Conservation (phyloP, 768 basidiomycete genomes). For the Rhodotorula babjevae region DNA sequence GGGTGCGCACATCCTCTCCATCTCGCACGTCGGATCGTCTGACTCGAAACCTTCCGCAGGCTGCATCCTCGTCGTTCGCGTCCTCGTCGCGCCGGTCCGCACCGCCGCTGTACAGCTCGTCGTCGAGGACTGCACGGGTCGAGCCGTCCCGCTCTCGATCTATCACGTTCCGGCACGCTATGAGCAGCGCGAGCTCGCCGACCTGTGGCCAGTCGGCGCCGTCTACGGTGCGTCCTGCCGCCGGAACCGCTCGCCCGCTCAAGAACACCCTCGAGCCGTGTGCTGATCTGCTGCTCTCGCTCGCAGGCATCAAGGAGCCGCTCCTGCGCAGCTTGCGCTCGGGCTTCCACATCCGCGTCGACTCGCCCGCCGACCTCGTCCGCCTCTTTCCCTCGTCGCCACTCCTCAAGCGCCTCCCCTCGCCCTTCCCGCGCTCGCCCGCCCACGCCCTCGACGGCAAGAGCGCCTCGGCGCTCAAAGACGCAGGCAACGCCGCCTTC, state of each 20-base stretch:
- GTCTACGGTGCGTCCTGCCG: conserved; percentile 11
- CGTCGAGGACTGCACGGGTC: conserved; percentile 10
- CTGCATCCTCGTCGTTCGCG: conserved; percentile 6
- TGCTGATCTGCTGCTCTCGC: background rate
- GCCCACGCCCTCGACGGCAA: background rate
- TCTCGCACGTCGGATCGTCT: background rate
- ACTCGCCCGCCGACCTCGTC: conserved; percentile 19
- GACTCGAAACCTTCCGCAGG: background rate
- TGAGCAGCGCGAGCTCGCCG: background rate
- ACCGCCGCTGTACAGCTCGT: conserved; percentile 19
- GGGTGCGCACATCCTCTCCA: background rate
- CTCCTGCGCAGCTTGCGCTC: conserved; percentile 2
- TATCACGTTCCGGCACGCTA: conserved; percentile 6
- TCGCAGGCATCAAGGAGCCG: conserved; percentile 26
- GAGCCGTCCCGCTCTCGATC: conserved; percentile 3
- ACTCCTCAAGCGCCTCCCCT: background rate
- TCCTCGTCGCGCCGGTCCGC: background rate
- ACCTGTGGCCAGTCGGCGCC: conserved; percentile 12
- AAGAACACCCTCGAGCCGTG: background rate
- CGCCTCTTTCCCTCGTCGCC: conserved; percentile 20
- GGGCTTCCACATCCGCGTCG: conserved; percentile 22
- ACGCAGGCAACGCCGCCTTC: conserved; percentile 8
- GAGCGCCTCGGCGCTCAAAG: background rate
- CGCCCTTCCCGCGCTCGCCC: background rate
- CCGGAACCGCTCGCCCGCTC: too few species aligned